Evolutionary conservation across 106 monocot genomes (phyloP), one percentile per base, ranked within the genome.

Genomic region (Posidonia australis): DNA sequence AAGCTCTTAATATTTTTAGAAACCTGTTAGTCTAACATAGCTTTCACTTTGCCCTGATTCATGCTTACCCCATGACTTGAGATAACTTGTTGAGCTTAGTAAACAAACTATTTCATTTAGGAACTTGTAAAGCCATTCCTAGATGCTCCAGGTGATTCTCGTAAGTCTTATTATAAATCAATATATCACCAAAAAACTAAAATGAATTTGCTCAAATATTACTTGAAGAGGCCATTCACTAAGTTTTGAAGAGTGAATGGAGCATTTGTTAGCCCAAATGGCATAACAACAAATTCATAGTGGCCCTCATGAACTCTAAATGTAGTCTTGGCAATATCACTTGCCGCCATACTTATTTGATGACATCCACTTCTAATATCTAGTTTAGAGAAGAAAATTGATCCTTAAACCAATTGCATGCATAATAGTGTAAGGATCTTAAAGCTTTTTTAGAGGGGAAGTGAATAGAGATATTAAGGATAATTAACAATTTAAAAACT

Each of bases 181-280:
- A 22, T 10, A 61, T 42, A 41, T 61, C 61, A 61, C 17, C 6
- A 61, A 61, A 61, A 42, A 42, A 61, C 61, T 16, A 61, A 17
- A 7, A 61, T 18, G 18, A 61, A 61, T 41, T 17, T 61, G 6
- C 61, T 61, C 7, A 41, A 6, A 42, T n/a, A 61, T 14, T 5
- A 7, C 19, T n/a, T 61, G 12, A 36, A 36, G 5, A 61, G 2
- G 36, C 36, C 61, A 61, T 41, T 61, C 61, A 61, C 36, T 7
- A 61, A 19, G 29, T 18, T 2, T 31, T 61, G 2, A 17, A 61
- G 36, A 31, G 61, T 61, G 2, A 16, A 7, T n/a, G 14, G n/a
- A n/a, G n/a, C n/a, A n/a, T n/a, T n/a, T n/a, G n/a, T n/a, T n/a
- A n/a, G n/a, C n/a, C n/a, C n/a, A n/a, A 58, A 58, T 22, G 58